phyloP scores from a whole-genome alignment of 148 eudicot species.

The Silene conica region DNA sequence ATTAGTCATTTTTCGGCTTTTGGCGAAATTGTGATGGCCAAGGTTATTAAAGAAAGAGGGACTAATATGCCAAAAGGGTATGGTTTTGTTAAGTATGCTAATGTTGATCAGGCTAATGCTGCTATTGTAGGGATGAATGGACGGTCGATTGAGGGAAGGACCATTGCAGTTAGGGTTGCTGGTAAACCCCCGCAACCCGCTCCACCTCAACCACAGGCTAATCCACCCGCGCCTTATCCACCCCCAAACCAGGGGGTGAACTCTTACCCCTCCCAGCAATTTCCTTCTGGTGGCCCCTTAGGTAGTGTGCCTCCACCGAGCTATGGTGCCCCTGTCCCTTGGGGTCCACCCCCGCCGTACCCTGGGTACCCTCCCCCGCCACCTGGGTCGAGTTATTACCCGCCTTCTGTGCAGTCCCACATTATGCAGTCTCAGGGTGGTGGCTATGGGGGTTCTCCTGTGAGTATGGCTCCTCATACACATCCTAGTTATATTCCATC shows the following conservation, averaged over 20 bases:
- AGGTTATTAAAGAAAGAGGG: constrained; percentile 68
- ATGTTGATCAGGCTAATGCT: constrained; percentile 59
- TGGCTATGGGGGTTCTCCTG: constrained; percentile 36
- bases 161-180: constrained; percentile 89
- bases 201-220: constrained; percentile 59
- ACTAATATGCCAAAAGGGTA: constrained; percentile 83
- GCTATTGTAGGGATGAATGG: constrained; percentile 86
- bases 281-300: constrained; percentile 48
- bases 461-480: constrained; percentile 28
- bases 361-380: constrained; percentile 33
- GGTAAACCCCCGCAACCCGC: constrained; percentile 83
- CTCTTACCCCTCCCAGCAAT: constrained; percentile 75
- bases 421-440: constrained; percentile 43
- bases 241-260: constrained; percentile 40
- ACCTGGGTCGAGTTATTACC: constrained; percentile 55
- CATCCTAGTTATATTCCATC: constrained; percentile 46
- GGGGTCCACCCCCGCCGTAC: constrained; percentile 63
- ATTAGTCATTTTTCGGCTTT: constrained; percentile 62
- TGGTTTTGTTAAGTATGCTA: constrained; percentile 89
- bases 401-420: constrained; percentile 46
- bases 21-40: constrained; percentile 83
- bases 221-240: constrained; percentile 45
- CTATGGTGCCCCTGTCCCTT: constrained; percentile 60
- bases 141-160: constrained; percentile 58
- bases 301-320: constrained; percentile 41